Conservation (phyloP, 2,329 filamentous ascomycete species). For the Coniella lustricola region DNA sequence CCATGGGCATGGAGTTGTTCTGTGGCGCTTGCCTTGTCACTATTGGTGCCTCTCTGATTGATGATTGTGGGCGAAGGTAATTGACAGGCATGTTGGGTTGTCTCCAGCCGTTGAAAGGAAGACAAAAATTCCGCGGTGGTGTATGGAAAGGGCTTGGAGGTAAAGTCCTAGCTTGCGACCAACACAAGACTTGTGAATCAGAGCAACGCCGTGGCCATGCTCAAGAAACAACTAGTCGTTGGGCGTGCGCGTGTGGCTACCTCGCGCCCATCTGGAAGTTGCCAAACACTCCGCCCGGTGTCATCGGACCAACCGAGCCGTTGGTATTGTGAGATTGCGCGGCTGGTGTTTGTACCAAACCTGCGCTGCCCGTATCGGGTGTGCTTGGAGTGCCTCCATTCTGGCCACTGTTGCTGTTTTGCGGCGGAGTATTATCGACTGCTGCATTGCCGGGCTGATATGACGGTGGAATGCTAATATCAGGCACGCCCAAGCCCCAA, state of each 20-base stretch:
- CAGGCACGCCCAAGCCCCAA: constrained; percentile 79
- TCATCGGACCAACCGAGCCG: constrained; percentile 63
- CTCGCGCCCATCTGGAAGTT: constrained; percentile 51
- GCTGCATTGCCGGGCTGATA: constrained; percentile 19
- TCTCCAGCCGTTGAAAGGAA: no score
- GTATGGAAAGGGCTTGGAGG: no score
- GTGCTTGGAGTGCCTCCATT: constrained; percentile 48
- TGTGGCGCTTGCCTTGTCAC: no score
- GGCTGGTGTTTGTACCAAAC: constrained; percentile 42
- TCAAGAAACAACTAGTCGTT: neutral
- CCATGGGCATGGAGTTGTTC: no score
- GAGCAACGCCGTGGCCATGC: no score
- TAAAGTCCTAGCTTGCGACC: no score
- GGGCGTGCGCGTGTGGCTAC: constrained; percentile 8
- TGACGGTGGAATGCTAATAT: constrained; percentile 35
- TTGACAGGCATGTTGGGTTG: no score
- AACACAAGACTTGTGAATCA: no score
- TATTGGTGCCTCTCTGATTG: no score
- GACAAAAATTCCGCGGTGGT: no score
- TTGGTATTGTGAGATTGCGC: constrained; percentile 49
- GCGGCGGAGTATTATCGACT: constrained; percentile 34
- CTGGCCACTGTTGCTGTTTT: constrained; percentile 28
- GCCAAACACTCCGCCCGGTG: constrained; percentile 72
- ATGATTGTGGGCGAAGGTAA: no score
- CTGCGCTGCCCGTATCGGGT: constrained; percentile 55